Base-by-base conservation (phyloP, 768 basidiomycete genomes). In the Cubamyces lactineus region DNA sequence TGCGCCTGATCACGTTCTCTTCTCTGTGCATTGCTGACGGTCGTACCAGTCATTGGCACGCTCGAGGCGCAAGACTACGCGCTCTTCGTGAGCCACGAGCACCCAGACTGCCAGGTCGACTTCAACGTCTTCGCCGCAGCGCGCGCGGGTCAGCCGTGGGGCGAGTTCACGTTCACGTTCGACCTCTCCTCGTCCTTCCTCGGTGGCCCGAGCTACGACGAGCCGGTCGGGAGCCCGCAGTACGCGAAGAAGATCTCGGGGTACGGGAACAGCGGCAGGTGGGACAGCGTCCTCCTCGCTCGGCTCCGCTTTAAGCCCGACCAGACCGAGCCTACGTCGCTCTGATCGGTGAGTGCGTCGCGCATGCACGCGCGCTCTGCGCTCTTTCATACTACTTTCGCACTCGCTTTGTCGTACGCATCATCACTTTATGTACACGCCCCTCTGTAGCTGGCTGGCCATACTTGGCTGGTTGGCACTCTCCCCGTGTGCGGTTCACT, bases 31-130 rank as follows among this genome's bases (percentile, higher is more conserved):
- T 21, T 12, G 38, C 17, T 21, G 38, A 15, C 30, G 5, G 7
- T 17, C 21, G 9, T 19, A 17, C 21, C 49, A 83, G 83, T 92
- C 24, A 84, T 92, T 30, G 92, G 92, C 5, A 81, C 87, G 0
- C 77, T 94, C 5, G 82, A 84, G 50, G 82, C 91, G 5, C 81
- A 84, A 0, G 87, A 89, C 59, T 89, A 90, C 73, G 91, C 85
- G 0, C 74, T 91, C 24, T 87, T 92, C 64, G 90, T 92, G 43
- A 88, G 88, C 67, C 87, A 91, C 59, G 77, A 78, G 61, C 88
- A 91, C 72, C 82, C 80, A 1, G 81, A 87, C 64, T 80, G 85
- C 4, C 82, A 83, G 75, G 83, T 71, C n/a, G 34, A 87, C 70
- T 92, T 93, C 76, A 88, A 89, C 60, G 86, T 91, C 12, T 87